Evolutionary conservation across 345 rosid genomes (phyloP), one percentile per base, ranked within the genome.

Genomic region (Litchi chinensis): DNA sequence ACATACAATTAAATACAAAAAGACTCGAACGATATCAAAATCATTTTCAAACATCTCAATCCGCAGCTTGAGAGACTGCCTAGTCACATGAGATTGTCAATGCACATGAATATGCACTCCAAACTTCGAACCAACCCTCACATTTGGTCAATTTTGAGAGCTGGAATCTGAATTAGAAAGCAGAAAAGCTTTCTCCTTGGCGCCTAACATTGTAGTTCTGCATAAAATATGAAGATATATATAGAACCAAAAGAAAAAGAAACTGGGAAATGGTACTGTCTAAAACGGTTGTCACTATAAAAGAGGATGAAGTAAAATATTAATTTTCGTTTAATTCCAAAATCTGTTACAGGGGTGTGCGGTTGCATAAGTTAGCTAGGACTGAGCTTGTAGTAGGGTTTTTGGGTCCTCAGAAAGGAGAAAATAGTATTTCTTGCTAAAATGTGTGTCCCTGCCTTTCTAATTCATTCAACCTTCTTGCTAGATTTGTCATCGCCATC

Each of bases 401-500:
- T 71, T 57, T 10, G 3, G 54, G 72, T 77, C 73, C 78, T 32
- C 64, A 41, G 68, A 21, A 41, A 22, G 48, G 43, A 71, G 16
- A 78, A 32, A 73, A 69, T 26, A 6, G 48, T 68, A 39, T 71
- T 68, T 72, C 80, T 70, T 71, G 63, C 75, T 60, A 68, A 77
- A 74, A 26, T 75, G 40, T 69, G 67, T 70, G 71, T 77, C 65
- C 18, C 10, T 16, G 40, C 54, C 39, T 52, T 80, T 65, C 64
- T 24, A 65, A 65, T 62, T 84, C 65, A 83, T 52, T 80, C 90
- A 4, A 79, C 88, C 79, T 85, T 89, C 91, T 85, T 89, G 79
- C 80, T 83, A 70, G 84, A 37, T 80, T 83, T 87, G 18, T 68
- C 74, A 50, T 57, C 85, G 8, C 68, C 80, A 59, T 68, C 88